These are phyloP conservation scores for Penicillium psychrosexuale DNA, from an alignment of 2,329 filamentous ascomycete genomes.

Conservation along the genomic window DNA sequence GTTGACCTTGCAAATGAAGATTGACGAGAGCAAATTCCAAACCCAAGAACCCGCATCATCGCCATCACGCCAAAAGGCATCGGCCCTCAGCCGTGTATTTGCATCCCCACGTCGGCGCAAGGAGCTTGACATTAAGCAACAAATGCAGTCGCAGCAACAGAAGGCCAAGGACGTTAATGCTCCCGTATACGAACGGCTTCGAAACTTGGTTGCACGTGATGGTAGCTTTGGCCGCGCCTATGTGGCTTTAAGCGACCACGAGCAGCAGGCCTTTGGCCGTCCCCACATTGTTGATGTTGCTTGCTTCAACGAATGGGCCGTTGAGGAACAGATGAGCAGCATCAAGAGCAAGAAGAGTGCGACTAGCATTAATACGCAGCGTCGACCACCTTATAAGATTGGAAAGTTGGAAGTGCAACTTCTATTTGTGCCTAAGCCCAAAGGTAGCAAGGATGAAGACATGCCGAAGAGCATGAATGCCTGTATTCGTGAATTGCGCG, in stretches of 20 bases:
- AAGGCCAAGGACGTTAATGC: conserved; percentile 59
- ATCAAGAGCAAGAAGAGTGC: conserved; percentile 89
- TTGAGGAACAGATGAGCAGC: conserved; percentile 79
- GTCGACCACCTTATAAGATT: conserved; percentile 88
- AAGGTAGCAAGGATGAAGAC: conserved; percentile 81
- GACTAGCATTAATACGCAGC: conserved; percentile 55
- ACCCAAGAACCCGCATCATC: conserved; percentile 46
- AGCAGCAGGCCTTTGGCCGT: conserved; percentile 80
- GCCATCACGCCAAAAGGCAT: conserved; percentile 73
- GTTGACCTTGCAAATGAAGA: conserved; percentile 90
- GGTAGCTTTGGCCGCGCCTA: conserved; percentile 94
- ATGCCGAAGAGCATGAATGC: conserved; percentile 99
- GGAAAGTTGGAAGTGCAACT: conserved; percentile 93
- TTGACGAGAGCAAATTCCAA: conserved; percentile 71
- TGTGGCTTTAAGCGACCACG: conserved; percentile 89
- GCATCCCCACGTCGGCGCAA: conserved; percentile 95
- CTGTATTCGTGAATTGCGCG: conserved; percentile 87
- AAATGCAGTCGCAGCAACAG: conserved; percentile 76
- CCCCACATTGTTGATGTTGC: conserved; percentile 84
- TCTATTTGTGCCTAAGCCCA: conserved; percentile 89
- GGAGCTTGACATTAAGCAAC: conserved; percentile 80
- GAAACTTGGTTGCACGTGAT: conserved; percentile 81
- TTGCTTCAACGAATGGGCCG: conserved; percentile 98
- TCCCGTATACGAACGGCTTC: conserved; percentile 74
- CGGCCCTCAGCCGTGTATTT: conserved; percentile 87